Evolutionary conservation across 2,329 filamentous ascomycete genomes (phyloP).

Genomic region (Fusarium sp.): DNA sequence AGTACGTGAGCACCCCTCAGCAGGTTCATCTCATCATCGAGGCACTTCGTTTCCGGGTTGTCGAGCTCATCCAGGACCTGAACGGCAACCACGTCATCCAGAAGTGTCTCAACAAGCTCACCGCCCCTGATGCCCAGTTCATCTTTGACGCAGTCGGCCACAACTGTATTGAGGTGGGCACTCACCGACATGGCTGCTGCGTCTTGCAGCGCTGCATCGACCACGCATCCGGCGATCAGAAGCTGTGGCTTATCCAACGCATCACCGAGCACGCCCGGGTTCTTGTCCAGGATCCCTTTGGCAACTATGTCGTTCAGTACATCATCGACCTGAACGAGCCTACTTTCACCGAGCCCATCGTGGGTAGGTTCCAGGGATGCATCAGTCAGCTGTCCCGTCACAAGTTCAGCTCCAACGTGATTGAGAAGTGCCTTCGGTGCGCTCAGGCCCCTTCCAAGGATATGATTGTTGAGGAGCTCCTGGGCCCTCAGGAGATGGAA

Average conservation of each 20-base stretch:
- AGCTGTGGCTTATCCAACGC: slow-evolving; percentile 83
- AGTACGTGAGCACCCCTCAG: slow-evolving; percentile 87
- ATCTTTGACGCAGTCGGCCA: slow-evolving; percentile 95
- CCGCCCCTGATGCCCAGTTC: slow-evolving; percentile 87
- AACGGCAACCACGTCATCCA: slow-evolving; percentile 99
- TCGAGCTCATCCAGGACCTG: slow-evolving; percentile 94
- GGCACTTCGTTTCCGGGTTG: slow-evolving; percentile 84
- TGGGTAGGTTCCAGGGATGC: slow-evolving; percentile 80
- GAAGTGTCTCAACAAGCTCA: slow-evolving; percentile 97
- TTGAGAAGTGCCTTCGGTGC: slow-evolving; percentile 95
- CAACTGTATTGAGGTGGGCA: slow-evolving; percentile 90
- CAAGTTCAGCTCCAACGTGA: slow-evolving; percentile 99
- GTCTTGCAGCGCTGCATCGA: slow-evolving; percentile 98
- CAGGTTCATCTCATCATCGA: slow-evolving; percentile 91
- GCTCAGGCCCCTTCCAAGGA: slow-evolving; percentile 80
- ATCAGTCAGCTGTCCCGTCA: slow-evolving; percentile 85
- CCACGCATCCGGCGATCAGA: slow-evolving; percentile 91
- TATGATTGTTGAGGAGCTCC: slow-evolving; percentile 86
- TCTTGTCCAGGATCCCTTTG: slow-evolving; percentile 95
- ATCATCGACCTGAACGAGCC: slow-evolving; percentile 94
- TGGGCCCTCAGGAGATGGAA: slow-evolving; percentile 80
- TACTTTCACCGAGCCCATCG: slow-evolving; percentile 89
- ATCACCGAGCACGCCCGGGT: slow-evolving; percentile 91
- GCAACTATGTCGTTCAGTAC: slow-evolving; percentile 99
- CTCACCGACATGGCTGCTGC: slow-evolving; percentile 97